Base-by-base conservation (phyloP, 1,284 basidiomycete species). In the Taiwanofungus camphoratus region DNA sequence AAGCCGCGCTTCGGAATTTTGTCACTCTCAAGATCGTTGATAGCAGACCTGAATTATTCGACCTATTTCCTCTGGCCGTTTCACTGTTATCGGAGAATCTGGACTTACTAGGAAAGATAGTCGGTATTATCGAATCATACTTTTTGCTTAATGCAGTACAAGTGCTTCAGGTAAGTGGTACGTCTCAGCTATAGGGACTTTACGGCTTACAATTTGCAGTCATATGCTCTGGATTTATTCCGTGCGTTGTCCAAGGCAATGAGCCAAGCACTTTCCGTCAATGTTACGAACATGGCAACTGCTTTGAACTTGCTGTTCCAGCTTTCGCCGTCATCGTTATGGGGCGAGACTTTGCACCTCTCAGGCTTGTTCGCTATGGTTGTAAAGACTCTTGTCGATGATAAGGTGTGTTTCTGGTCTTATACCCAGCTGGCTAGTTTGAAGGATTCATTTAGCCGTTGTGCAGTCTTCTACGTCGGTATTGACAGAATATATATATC, bases 51-150 rank as follows among this genome's bases (percentile, higher is more conserved):
- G 76, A 74, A 20, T 71, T 93, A 11, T 65, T 83, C 24, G 77
- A 83, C 24, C 67, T 94, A 5, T 74, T 91, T 40, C 87, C 88
- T 13, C 63, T 76, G 16, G 74, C 80, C 3, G 61, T 92, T 11
- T 52, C 64, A 19, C 65, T 86, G 12, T 67, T 93, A 11, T 70
- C 74, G 3, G 71, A 71, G 23, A 90, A 94, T 58, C 65, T 91
- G 48, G 91, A 94, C 56, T 59, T 91, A 18, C 64, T 92, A 13
- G 77, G 79, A n/a, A 80, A 73, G 45, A 71, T 82, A 20, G 75
- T 79, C 7, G 65, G 66, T 40, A 74, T 94, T 29, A 56, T 90
- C n/a, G 87, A 92, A 58, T 87, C 87, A 1, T 94, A 93, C 61
- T 66, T 89, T 43, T 61, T 94, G 7, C 69, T 91, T 4, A 87